Evolutionary conservation across 352 stramenopile genomes (phyloP).

Genomic region (Pythium rhizo-oryzae): DNA sequence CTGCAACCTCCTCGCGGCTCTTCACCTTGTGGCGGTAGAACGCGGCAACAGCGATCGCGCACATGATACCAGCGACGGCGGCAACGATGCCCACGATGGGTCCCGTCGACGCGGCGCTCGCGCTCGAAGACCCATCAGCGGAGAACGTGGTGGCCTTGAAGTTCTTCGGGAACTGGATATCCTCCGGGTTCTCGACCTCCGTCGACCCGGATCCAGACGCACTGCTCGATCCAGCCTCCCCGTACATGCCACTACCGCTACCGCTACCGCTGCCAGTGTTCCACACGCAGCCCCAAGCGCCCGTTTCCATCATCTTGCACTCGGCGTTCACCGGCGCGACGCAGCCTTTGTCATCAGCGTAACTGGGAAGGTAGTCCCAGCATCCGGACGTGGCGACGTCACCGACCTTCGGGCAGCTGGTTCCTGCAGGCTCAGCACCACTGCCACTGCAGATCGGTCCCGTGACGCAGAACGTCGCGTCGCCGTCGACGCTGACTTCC

Average conservation of each 20-base stretch:
- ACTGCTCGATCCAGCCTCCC: conserved; percentile 1
- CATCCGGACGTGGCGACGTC: conserved; percentile 57
- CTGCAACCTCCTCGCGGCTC: neutral
- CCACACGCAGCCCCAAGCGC: conserved; percentile 67
- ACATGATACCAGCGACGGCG: conserved; percentile 4
- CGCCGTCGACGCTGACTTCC: conserved; percentile 61
- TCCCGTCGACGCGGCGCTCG: neutral
- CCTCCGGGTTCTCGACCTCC: neutral
- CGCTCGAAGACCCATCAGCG: neutral
- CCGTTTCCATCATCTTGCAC: conserved; percentile 59
- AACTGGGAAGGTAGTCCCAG: conserved; percentile 55
- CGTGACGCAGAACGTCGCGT: conserved; percentile 73
- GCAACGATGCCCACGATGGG: conserved; percentile 4
- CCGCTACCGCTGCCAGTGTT: conserved; percentile 7
- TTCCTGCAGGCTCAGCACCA: conserved; percentile 38
- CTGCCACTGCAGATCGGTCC: conserved; percentile 64
- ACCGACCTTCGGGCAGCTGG: conserved; percentile 56
- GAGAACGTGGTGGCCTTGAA: neutral
- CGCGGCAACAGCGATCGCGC: neutral
- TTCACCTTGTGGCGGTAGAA: conserved; percentile 1
- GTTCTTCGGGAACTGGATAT: conserved; percentile 12
- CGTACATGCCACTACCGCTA: conserved; percentile 16
- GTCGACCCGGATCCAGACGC: conserved; percentile 1
- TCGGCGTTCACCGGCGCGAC: conserved; percentile 48
- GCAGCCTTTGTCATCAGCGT: conserved; percentile 42